phyloP scores from a whole-genome alignment of 108 stramenopile genomes.

The Pseudonitzschia multiseries region DNA sequence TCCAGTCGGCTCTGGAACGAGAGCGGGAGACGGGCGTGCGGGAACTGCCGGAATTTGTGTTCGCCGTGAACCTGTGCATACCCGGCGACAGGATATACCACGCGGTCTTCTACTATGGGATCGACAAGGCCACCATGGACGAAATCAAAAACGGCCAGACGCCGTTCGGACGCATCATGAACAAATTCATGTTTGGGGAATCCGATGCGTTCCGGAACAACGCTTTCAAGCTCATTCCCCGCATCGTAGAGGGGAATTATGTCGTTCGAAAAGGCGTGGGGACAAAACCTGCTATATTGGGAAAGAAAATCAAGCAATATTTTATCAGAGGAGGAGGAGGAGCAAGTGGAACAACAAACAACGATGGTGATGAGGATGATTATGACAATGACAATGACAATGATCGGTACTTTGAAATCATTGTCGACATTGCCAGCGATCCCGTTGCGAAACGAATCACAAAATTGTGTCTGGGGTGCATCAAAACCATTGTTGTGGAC shows the following conservation, averaged over 20 bases:
- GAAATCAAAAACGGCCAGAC: constrained; percentile 40
- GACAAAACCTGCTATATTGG: constrained; percentile 90
- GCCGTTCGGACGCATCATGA: constrained; percentile 63
- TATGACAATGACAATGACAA: not conserved
- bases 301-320: constrained; percentile 83
- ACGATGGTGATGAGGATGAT: constrained; percentile 44
- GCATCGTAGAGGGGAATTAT: constrained; percentile 92
- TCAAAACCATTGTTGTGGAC: constrained; percentile 85
- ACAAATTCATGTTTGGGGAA: constrained; percentile 74
- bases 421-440: constrained; percentile 85
- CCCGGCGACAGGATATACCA: constrained; percentile 66
- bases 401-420: constrained; percentile 81
- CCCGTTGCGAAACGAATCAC: constrained; percentile 73
- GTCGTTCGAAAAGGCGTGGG: constrained; percentile 90
- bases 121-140: constrained; percentile 50
- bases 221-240: constrained; percentile 93
- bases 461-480: constrained; percentile 74
- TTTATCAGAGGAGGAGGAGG: constrained; percentile 41
- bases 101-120: constrained; percentile 75
- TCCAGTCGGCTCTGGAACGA: constrained; percentile 65
- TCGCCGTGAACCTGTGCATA: constrained; percentile 72
- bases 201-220: constrained; percentile 68
- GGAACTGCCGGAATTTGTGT: constrained; percentile 70
- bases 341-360: no score
- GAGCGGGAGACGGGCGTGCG: constrained; percentile 42